Percentiles rank a stretch among this genome's conserved stretches.
Conservation (phyloP, 148 eudicot genomes). For the Cornus suecica region DNA sequence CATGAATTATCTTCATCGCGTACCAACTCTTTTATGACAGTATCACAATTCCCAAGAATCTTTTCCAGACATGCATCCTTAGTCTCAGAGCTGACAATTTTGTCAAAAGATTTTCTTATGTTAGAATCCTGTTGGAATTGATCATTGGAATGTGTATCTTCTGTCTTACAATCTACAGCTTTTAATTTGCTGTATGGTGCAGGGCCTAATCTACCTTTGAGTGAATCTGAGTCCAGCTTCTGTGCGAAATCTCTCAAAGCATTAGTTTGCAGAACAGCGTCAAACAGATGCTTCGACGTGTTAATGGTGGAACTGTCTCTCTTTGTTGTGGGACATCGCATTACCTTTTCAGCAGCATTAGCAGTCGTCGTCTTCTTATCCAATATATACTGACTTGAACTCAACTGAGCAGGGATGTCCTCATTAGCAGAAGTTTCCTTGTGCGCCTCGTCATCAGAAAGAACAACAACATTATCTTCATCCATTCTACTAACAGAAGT, state of each 20-base stretch:
- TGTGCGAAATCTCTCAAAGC: slow-evolving; percentile 19
- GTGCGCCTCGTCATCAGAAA: slow-evolving; percentile 77
- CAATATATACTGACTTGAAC: slow-evolving; percentile 17
- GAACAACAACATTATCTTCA: slow-evolving; percentile 40
- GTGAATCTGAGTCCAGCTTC: slow-evolving; percentile 26
- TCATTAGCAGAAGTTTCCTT: slow-evolving; percentile 22
- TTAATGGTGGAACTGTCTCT: slow-evolving; percentile 13
- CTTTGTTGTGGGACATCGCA: slow-evolving; percentile 14
- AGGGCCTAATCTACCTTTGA: slow-evolving; percentile 21
- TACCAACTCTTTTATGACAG: slow-evolving; percentile 50
- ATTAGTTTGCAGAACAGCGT: slow-evolving; percentile 22
- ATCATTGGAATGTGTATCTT: slow-evolving; percentile 28
- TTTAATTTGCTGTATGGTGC: slow-evolving; percentile 33
- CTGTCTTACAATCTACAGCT: slow-evolving; percentile 21
- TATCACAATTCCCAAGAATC: slow-evolving; percentile 29
- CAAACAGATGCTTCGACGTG: slow-evolving; percentile 11
- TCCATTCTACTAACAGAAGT: slow-evolving; percentile 19
- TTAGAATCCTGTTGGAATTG: slow-evolving; percentile 24
- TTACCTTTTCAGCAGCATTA: slow-evolving; percentile 22
- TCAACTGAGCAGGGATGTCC: slow-evolving; percentile 16
- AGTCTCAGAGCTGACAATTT: slow-evolving; percentile 21
- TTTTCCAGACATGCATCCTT: slow-evolving; percentile 20
- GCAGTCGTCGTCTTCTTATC: slow-evolving; percentile 21
- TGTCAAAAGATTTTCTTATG: slow-evolving; percentile 20
- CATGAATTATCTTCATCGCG: slow-evolving; percentile 62